phyloP scores from a whole-genome alignment of 768 basidiomycete genomes.

The Pleurotus eryngii region DNA sequence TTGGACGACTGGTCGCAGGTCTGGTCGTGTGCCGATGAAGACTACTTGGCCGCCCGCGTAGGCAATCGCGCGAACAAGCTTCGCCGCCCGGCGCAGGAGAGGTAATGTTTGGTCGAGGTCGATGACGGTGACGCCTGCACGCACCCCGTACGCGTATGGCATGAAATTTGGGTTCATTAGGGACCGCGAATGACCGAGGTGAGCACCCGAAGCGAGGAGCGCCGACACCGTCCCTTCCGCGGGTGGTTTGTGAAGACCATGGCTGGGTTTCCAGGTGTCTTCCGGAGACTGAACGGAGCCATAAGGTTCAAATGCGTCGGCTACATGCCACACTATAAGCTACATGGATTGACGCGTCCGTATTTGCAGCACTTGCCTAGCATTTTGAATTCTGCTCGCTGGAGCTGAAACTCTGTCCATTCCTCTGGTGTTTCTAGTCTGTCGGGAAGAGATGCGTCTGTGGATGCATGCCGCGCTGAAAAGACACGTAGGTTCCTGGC shows the following conservation, averaged over 20 bases:
- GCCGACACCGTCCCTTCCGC: conserved; percentile 76
- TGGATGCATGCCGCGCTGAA: conserved; percentile 20
- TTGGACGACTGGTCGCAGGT: conserved; percentile 69
- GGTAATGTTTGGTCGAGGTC: conserved; percentile 94
- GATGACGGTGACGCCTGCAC: conserved; percentile 88
- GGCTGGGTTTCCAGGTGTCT: conserved; percentile 71
- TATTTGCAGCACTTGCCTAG: conserved; percentile 41
- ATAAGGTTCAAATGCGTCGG: conserved; percentile 58
- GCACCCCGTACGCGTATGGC: conserved; percentile 90
- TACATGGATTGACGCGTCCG: conserved; percentile 12
- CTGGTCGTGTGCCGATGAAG: conserved; percentile 86
- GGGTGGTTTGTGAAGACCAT: conserved; percentile 59
- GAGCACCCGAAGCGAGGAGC: conserved; percentile 89
- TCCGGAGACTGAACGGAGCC: conserved; percentile 75
- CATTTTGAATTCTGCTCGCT: conserved; percentile 51
- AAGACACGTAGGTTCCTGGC: conserved; percentile 15
- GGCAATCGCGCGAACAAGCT: conserved; percentile 80
- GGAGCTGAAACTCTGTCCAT: conserved; percentile 62
- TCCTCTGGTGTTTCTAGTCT: conserved; percentile 49
- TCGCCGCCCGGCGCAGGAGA: conserved; percentile 85
- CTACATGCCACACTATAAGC: conserved; percentile 30
- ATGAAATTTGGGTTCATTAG: conserved; percentile 88
- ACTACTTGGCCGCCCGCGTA: conserved; percentile 80
- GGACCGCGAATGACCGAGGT: conserved; percentile 83
- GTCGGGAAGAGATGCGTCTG: conserved; percentile 18